phyloP scores from a whole-genome alignment of 2,329 filamentous ascomycete genomes.

The Huntiella moniliformis region DNA sequence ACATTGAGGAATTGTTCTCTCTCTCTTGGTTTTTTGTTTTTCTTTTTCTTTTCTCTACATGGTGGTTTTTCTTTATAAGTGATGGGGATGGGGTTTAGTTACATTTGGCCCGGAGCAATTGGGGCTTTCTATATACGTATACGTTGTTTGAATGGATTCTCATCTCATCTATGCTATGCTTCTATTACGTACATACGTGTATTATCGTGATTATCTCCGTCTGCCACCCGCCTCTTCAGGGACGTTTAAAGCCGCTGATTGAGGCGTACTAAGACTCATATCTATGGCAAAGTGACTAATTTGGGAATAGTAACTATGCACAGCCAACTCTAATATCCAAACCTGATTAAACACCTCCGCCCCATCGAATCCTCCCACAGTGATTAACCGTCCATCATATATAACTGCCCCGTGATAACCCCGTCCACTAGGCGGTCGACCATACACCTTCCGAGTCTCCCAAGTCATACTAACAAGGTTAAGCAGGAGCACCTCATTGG shows the following conservation, averaged over 20 bases:
- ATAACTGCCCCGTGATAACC: conserved; percentile 50
- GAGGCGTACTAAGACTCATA: conserved; percentile 19
- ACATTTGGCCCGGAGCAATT: not conserved
- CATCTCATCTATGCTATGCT: too few species aligned
- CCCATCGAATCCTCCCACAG: conserved; percentile 51
- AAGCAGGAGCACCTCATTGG: conserved; percentile 47
- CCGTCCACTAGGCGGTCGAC: conserved; percentile 39
- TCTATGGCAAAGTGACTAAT: conserved; percentile 56
- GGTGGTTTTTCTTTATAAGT: not conserved
- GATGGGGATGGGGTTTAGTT: not conserved
- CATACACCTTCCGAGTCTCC: conserved; percentile 48
- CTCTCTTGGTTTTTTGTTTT: conserved; percentile 2
- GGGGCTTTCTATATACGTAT: not conserved
- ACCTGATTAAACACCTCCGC: conserved; percentile 50
- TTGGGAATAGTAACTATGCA: conserved; percentile 55
- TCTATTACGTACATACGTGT: not conserved
- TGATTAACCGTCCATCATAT: conserved; percentile 43
- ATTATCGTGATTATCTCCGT: not conserved
- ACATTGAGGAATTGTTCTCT: conserved; percentile 1
- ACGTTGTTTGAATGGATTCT: too few species aligned
- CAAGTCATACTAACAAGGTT: conserved; percentile 59
- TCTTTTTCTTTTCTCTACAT: not conserved
- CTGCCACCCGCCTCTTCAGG: not conserved
- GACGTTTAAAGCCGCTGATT: not conserved
- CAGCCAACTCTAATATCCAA: conserved; percentile 46